phyloP scores from a whole-genome alignment of 768 basidiomycete species.

The Agrocybe pediades region DNA sequence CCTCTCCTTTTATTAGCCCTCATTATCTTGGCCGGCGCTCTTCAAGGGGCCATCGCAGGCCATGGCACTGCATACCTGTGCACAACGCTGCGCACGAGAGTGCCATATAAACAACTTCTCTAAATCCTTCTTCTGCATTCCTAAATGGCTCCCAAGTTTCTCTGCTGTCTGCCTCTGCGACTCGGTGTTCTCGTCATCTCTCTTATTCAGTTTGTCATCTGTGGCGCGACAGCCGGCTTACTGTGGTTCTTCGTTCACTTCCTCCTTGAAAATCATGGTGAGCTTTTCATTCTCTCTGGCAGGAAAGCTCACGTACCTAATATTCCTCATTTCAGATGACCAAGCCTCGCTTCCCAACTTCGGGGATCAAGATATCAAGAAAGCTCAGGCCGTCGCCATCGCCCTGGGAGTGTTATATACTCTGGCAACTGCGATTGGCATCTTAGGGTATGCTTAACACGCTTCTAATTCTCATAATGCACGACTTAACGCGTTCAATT shows the following conservation, averaged over 20 bases:
- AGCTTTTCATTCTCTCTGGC: constrained; percentile 18
- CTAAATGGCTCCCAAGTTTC: constrained; percentile 40
- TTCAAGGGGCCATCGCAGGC: too few species aligned
- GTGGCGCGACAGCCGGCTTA: constrained; percentile 30
- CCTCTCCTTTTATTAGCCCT: too few species aligned
- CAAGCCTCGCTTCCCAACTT: constrained; percentile 20
- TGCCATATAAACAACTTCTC: constrained; percentile 8
- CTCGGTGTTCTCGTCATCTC: constrained; percentile 43
- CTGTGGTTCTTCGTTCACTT: constrained; percentile 24
- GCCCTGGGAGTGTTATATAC: constrained; percentile 33
- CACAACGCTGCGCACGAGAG: too few species aligned
- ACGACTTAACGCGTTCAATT: too few species aligned
- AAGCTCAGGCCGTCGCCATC: constrained; percentile 28
- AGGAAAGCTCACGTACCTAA: too few species aligned
- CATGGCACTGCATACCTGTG: too few species aligned
- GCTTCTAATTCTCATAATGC: too few species aligned
- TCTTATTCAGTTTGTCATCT: constrained; percentile 38
- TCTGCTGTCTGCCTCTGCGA: constrained; percentile 45
- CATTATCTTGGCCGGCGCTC: too few species aligned
- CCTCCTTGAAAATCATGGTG: neutral
- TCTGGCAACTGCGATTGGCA: constrained; percentile 31
- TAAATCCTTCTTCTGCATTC: neutral
- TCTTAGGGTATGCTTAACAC: constrained; percentile 35
- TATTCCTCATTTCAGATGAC: neutral
- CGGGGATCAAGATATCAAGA: constrained; percentile 24